Evolutionary conservation across 2,329 filamentous ascomycete genomes (phyloP), one percentile per base, ranked within the genome.

Genomic region (Ambrosiella beaveri): DNA sequence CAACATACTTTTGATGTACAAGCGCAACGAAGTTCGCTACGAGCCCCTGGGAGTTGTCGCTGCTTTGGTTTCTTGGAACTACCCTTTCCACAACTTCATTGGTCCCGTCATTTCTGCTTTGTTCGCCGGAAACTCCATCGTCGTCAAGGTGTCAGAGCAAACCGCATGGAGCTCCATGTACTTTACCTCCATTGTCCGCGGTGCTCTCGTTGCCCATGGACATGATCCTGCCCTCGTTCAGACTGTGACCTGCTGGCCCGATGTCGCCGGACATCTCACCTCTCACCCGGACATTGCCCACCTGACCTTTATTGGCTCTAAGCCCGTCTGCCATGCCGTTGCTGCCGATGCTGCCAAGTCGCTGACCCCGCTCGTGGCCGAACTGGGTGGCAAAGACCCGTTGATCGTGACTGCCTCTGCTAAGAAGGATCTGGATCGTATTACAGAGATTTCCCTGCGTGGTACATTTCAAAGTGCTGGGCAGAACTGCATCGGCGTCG

Each of bases 401-500:
- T 88, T 88, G 38, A 83, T 98, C 61, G 72, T 98, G 19, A 81
- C 97, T 45, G 89, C 96, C 68, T 88, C 93, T 47, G 77, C 84
- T 2, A 70, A 70, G 53, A 67, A 68, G 59, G 78, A 88, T 65
- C 75, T 97, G 60, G 71, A 79, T 3, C 81, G 85, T 47, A 83
- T 97, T 54, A 79, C 80, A 44, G 86, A 89, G 62, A 85, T 94
- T 62, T 79, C 97, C 62, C 84, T 98, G 72, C 82, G 93, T 57
- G 93, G 91, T 56, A 88, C 88, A 8, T 98, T 97, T 71, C 93
- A 98, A 70, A 89, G 89, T 56, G 85, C 89, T 13, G 93, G 93
- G 1, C 93, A 98, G 70, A 98, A 98, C 72, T 98, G 93, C 71
- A 91, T 98, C 66, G 93, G 93, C 58, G 91, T 96, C 64, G 93